These are phyloP conservation scores for Ogataea saltuana DNA, from an alignment of 805 yeast genomes.

Conservation along the genomic window DNA sequence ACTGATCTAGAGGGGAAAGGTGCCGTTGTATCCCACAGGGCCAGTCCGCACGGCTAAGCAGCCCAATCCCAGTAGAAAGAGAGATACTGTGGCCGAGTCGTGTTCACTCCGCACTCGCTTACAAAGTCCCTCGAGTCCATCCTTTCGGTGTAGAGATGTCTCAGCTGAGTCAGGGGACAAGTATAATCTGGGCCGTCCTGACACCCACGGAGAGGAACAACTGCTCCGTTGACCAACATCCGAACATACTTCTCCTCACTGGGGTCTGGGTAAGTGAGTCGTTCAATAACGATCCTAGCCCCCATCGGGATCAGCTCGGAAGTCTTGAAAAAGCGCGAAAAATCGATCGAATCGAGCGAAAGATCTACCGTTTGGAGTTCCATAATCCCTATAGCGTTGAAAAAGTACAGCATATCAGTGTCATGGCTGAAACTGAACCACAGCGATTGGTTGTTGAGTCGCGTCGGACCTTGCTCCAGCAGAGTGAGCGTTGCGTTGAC, in stretches of 20 bases:
- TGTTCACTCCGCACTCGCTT: constrained; percentile 22
- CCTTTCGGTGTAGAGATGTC: constrained; percentile 13
- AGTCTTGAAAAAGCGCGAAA: constrained; percentile 43
- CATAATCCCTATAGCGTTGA: constrained; percentile 64
- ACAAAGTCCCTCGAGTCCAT: constrained; percentile 11
- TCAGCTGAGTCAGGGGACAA: constrained; percentile 32
- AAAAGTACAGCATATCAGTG: constrained; percentile 58
- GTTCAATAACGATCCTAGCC: constrained; percentile 52
- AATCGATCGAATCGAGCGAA: constrained; percentile 40
- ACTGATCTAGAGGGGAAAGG: too few species aligned
- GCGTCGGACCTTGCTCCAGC: constrained; percentile 27
- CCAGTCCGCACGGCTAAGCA: too few species aligned
- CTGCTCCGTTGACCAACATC: constrained; percentile 53
- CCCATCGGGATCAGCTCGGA: constrained; percentile 60
- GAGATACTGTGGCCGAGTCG: constrained; percentile 20
- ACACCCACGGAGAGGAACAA: constrained; percentile 50
- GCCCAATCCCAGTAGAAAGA: constrained; percentile 34
- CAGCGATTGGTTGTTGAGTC: constrained; percentile 36
- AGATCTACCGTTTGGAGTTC: constrained; percentile 43
- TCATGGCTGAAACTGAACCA: constrained; percentile 79
- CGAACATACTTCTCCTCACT: constrained; percentile 41
- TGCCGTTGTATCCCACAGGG: too few species aligned
- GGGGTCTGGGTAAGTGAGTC: constrained; percentile 33
- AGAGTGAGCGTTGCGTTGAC: constrained; percentile 44
- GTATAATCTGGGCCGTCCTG: constrained; percentile 57